phyloP scores from a whole-genome alignment of 1,284 basidiomycete genomes.

The Ganoderma lucidum region DNA sequence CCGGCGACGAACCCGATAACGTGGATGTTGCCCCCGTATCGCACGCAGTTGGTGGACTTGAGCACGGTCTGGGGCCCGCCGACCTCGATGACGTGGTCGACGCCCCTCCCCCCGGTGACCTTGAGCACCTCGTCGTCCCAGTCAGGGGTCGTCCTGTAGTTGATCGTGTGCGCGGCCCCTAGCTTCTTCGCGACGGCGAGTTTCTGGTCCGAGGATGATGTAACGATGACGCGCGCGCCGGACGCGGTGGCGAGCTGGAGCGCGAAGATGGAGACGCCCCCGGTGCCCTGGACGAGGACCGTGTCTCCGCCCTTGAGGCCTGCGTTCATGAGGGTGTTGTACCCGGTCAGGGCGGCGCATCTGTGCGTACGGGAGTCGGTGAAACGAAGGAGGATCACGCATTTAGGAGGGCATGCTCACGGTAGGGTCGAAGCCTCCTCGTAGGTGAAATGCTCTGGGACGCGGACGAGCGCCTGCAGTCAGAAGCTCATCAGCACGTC shows the following conservation, averaged over 20 bases:
- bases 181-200: slow-evolving; percentile 39
- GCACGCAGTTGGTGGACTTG: slow-evolving; percentile 44
- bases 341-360: slow-evolving; percentile 48
- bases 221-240: slow-evolving; percentile 48
- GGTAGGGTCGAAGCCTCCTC: slow-evolving; percentile 44
- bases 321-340: slow-evolving; percentile 44
- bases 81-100: slow-evolving; percentile 51
- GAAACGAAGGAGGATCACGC: background rate
- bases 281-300: slow-evolving; percentile 50
- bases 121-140: slow-evolving; percentile 47
- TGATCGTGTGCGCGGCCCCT: slow-evolving; percentile 43
- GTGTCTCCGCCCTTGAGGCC: slow-evolving; percentile 40
- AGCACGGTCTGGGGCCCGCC: slow-evolving; percentile 42
- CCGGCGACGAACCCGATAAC: slow-evolving; percentile 49
- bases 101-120: slow-evolving; percentile 44
- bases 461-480: slow-evolving; percentile 37
- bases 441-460: slow-evolving; percentile 45
- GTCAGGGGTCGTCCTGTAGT: slow-evolving; percentile 47
- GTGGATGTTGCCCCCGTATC: slow-evolving; percentile 46
- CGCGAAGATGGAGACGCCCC: slow-evolving; percentile 47
- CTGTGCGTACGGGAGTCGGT: background rate
- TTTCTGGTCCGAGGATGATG: slow-evolving; percentile 50
- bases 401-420: background rate
- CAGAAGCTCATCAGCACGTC: slow-evolving; percentile 41
- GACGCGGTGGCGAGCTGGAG: slow-evolving; percentile 47